Evolutionary conservation across 2,329 filamentous ascomycete species (phyloP).

Genomic region (Ascochyta pisi): DNA sequence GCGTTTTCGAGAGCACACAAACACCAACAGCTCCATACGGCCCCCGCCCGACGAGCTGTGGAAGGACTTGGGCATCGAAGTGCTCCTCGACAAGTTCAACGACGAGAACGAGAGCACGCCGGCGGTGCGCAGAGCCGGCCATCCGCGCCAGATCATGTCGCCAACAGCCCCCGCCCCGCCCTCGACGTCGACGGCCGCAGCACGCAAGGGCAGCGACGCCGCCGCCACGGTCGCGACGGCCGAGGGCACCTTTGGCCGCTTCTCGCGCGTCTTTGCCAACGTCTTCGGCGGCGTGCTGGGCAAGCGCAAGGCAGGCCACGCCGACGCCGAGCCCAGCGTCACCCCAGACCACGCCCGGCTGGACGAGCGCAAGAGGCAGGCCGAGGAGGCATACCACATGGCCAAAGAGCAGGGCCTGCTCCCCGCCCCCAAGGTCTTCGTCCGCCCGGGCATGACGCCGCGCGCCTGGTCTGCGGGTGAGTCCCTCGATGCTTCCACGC

Average conservation of each 20-base stretch:
- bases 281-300: conserved; percentile 38
- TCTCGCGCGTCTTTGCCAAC: conserved; percentile 36
- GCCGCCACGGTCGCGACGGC: conserved; percentile 9
- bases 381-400: conserved; percentile 41
- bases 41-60: conserved; percentile 42
- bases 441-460: conserved; percentile 29
- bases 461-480: conserved; percentile 13
- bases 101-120: conserved; percentile 32
- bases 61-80: conserved; percentile 34
- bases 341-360: conserved; percentile 23
- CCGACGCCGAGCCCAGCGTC: conserved; percentile 27
- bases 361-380: conserved; percentile 38
- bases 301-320: conserved; percentile 40
- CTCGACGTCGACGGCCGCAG: background rate
- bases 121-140: conserved; percentile 2
- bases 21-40: conserved; percentile 38
- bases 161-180: background rate
- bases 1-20: conserved; percentile 41
- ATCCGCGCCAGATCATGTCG: conserved; percentile 3
- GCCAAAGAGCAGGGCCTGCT: conserved; percentile 45
- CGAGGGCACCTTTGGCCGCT: conserved; percentile 38
- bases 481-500: background rate
- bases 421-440: conserved; percentile 42
- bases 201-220: conserved; percentile 6
- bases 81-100: conserved; percentile 34